Conservation (phyloP, 2,329 filamentous ascomycete species). For the Diaporthe longicolla region DNA sequence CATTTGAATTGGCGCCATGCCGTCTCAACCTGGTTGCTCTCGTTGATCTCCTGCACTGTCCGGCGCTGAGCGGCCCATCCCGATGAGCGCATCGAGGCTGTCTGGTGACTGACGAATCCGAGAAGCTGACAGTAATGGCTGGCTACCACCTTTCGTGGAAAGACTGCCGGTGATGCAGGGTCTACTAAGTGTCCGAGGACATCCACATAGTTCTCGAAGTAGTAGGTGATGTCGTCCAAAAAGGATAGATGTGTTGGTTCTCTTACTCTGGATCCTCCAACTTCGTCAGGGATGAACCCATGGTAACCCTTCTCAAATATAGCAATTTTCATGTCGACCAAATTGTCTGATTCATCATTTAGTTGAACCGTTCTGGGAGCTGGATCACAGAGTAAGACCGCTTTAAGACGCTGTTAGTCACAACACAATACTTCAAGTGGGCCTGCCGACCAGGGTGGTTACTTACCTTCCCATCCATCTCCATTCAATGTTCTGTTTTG, state of each 20-base stretch:
- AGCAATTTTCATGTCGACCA: conserved; percentile 5
- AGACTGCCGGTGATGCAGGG: conserved; percentile 4
- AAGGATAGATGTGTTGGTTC: neutral
- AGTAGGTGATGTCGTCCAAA: conserved; percentile 26
- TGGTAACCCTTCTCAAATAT: conserved; percentile 35
- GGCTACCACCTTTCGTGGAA: conserved; percentile 28
- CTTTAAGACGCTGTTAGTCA: conserved; percentile 20
- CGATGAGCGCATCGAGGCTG: conserved; percentile 36
- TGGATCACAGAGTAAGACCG: conserved; percentile 28
- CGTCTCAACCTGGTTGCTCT: conserved; percentile 36
- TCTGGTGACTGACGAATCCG: conserved; percentile 37
- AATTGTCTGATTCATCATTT: neutral
- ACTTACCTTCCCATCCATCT: conserved; percentile 18
- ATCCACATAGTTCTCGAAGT: neutral
- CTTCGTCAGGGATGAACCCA: conserved; percentile 34
- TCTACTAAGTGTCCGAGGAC: neutral
- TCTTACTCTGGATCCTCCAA: neutral
- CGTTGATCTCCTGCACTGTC: conserved; percentile 32
- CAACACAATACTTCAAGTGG: accelerated
- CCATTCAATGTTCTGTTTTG: neutral
- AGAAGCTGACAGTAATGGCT: conserved; percentile 40
- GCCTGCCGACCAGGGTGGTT: accelerated
- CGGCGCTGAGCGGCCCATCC: conserved; percentile 35
- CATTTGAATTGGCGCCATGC: conserved; percentile 40
- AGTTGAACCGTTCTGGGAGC: conserved; percentile 1